Conservation (phyloP, 768 basidiomycete species). For the Chlorophyllum brunneum region DNA sequence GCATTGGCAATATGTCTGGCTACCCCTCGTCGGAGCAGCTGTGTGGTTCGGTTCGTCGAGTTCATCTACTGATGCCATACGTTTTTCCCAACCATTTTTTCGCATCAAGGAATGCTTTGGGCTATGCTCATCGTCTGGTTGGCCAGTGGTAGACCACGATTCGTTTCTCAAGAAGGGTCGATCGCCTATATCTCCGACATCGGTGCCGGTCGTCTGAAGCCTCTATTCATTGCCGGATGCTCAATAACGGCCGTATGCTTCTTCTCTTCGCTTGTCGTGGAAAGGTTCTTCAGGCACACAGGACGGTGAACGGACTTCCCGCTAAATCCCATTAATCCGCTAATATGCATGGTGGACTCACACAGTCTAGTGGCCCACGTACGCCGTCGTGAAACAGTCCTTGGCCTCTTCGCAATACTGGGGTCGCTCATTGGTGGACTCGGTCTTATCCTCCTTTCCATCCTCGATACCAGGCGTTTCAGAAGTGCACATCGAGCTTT, state of each 20-base stretch:
- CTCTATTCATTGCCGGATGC: constrained; percentile 67
- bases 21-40: constrained; percentile 55
- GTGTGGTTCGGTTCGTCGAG: constrained; percentile 59
- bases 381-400: constrained; percentile 50
- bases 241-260: constrained; percentile 60
- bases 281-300: constrained; percentile 62
- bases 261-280: constrained; percentile 53
- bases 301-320: constrained; percentile 41
- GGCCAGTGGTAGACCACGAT: constrained; percentile 56
- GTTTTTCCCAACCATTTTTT: neutral
- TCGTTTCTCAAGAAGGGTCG: constrained; percentile 48
- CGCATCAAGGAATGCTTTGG: constrained; percentile 46
- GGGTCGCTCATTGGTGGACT: constrained; percentile 58
- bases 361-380: constrained; percentile 55
- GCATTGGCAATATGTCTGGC: constrained; percentile 62
- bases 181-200: constrained; percentile 79
- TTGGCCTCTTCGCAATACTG: constrained; percentile 54
- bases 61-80: neutral
- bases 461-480: constrained; percentile 65
- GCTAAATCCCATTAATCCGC: neutral
- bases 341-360: neutral
- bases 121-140: constrained; percentile 74
- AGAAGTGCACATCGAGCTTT: constrained; percentile 51
- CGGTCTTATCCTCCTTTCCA: constrained; percentile 65
- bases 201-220: constrained; percentile 71